Conservation (phyloP, 495 filamentous ascomycete genomes). For the Glutinoglossum americanum region DNA sequence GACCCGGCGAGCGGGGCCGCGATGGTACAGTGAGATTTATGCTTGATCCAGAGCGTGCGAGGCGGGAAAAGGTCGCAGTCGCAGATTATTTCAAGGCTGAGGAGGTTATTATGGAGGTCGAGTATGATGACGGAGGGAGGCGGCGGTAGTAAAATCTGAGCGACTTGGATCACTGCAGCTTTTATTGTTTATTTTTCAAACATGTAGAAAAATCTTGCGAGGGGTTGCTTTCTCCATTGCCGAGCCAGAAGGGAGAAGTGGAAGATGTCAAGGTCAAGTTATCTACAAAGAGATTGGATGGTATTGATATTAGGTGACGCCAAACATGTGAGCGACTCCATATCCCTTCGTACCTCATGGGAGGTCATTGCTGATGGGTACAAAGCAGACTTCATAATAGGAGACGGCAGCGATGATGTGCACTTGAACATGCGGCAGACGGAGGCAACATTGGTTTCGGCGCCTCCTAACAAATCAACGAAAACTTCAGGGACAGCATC, state of each 20-base stretch:
- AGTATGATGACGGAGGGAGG: slow-evolving; percentile 25
- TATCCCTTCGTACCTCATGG: too few species aligned
- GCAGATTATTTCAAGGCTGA: slow-evolving; percentile 48
- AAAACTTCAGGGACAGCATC: too few species aligned
- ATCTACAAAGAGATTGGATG: not conserved
- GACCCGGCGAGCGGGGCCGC: slow-evolving; percentile 29
- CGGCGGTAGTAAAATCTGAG: not conserved
- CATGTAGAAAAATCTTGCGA: not conserved
- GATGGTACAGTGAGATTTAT: slow-evolving; percentile 79
- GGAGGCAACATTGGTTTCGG: not conserved
- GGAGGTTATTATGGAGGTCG: slow-evolving; percentile 43
- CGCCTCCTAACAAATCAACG: too few species aligned
- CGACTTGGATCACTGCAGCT: not conserved
- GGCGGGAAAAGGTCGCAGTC: slow-evolving; percentile 44
- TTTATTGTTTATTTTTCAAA: not conserved
- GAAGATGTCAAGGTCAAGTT: not conserved
- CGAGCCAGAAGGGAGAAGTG: not conserved
- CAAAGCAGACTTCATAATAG: too few species aligned
- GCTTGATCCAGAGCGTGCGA: slow-evolving; percentile 59
- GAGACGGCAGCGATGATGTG: too few species aligned
- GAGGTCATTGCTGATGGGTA: too few species aligned
- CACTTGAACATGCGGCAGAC: too few species aligned
- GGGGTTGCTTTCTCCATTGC: not conserved
- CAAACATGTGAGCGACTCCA: too few species aligned
- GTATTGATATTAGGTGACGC: too few species aligned